Evolutionary conservation across 73 alveolate species (phyloP), one percentile per base, ranked within the genome.

Genomic region (Paramecium caudatum): DNA sequence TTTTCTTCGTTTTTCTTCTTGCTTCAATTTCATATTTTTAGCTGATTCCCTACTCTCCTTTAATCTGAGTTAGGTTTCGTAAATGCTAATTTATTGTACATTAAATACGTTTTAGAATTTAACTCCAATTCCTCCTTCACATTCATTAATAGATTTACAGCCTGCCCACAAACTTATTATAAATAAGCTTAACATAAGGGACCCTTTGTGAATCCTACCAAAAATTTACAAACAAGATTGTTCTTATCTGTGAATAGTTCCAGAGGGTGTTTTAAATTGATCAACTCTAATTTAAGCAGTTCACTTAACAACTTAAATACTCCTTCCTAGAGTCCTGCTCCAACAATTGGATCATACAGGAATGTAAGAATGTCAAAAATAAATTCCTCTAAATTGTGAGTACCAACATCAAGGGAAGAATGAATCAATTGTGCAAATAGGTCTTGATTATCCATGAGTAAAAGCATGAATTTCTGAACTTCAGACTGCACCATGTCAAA

Each of bases 251-350:
- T 10, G 43, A 74, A 74, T 10, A 41, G n/a, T 41, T 41, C 88
- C 25, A n/a, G 19, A 19, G 88, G 88, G 43, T 43, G 36, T 27
- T 43, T 74, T 5, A 74, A 47, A 13, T 21, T 10, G 7, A 9
- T 17, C 4, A 74, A 16, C 19, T 74, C 88, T 17, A 74, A 10
- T 37, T 36, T 27, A 21, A 74, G 32, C 15, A 74, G 47, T 21
- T 74, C 62, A 6, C 88, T 45, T 23, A 74, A 19, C 5, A 74
- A 74, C 43, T 74, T 37, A 45, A 74, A 37, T 15, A 74, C 68
- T 2, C 88, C 88, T 27, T 74, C 68, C 32, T 74, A 30, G 13
- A 74, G 39, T 0, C 88, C 88, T 21, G 88, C 88, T 4, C 88
- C 88, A 10, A 74, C 70, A 41, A 74, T 45, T 16, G 88, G 88